phyloP scores from a whole-genome alignment of 2,329 filamentous ascomycete genomes.

The Thermothelomyces thermophilus region DNA sequence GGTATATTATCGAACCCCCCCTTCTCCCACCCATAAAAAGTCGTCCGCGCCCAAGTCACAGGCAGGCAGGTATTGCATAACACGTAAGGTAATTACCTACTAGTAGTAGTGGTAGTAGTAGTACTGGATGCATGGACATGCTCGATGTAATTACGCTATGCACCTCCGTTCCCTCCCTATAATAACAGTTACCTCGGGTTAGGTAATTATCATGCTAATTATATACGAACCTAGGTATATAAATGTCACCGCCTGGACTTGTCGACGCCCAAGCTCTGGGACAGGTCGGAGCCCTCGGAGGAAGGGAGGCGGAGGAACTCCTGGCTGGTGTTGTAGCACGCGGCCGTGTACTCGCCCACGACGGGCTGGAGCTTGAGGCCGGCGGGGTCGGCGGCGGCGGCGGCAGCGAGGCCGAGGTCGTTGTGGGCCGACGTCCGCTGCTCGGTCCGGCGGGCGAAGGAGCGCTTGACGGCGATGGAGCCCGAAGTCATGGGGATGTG shows the following conservation, averaged over 20 bases:
- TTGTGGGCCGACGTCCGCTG: background rate
- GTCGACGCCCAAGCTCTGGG: background rate
- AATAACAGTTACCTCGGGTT: too few species aligned
- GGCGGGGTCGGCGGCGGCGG: background rate
- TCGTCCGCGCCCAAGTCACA: too few species aligned
- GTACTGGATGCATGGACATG: too few species aligned
- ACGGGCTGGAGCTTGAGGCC: constrained; percentile 9
- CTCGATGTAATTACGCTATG: too few species aligned
- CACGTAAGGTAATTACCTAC: too few species aligned
- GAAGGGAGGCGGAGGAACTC: constrained; percentile 7
- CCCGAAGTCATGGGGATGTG: background rate
- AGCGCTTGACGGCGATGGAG: constrained; percentile 14
- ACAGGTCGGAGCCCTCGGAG: background rate
- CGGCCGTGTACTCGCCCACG: constrained; percentile 9
- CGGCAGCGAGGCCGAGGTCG: background rate
- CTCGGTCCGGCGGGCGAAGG: constrained; percentile 8
- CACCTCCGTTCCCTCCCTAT: too few species aligned
- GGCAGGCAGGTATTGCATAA: too few species aligned
- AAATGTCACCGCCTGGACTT: background rate
- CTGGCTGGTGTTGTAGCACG: constrained; percentile 17
- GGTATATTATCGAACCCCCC: too few species aligned
- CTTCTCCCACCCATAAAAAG: too few species aligned
- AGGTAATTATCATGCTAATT: too few species aligned
- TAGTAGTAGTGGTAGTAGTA: too few species aligned
- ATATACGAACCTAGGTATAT: too few species aligned